These are phyloP conservation scores for Cyclotella atomus DNA, from an alignment of 108 stramenopile genomes.

Conservation along the genomic window DNA sequence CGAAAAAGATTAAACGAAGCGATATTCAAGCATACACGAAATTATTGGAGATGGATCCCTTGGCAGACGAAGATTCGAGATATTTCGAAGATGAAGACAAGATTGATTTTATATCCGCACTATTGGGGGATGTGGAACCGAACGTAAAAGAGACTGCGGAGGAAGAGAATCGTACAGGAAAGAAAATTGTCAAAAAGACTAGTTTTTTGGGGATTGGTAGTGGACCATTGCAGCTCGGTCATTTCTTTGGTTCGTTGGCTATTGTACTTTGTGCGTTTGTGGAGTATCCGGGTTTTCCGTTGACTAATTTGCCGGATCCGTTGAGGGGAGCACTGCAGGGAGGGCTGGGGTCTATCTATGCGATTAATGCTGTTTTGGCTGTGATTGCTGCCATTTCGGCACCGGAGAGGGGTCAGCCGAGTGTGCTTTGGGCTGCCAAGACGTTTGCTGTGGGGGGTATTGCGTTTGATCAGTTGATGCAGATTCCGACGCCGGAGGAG, in stretches of 20 bases:
- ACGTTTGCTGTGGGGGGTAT: conserved; percentile 85
- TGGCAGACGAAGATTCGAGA: conserved; percentile 80
- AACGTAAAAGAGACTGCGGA: conserved; percentile 28
- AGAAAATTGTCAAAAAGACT: conserved; percentile 61
- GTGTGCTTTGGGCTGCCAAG: conserved; percentile 72
- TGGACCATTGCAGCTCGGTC: conserved; percentile 86
- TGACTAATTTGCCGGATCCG: conserved; percentile 86
- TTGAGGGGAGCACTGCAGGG: conserved; percentile 79
- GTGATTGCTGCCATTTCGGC: conserved; percentile 78
- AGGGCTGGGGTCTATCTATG: conserved; percentile 75
- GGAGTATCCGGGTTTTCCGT: conserved; percentile 89
- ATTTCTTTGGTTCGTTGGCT: conserved; percentile 84
- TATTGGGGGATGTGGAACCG: conserved; percentile 70
- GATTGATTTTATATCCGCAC: conserved; percentile 70
- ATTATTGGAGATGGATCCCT: conserved; percentile 77
- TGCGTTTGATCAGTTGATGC: conserved; percentile 87
- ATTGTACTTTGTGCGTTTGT: conserved; percentile 84
- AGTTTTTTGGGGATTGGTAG: conserved; percentile 81
- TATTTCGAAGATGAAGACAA: conserved; percentile 87
- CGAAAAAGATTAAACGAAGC: conserved; percentile 66
- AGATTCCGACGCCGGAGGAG: conserved; percentile 77
- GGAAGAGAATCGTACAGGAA: conserved; percentile 28
- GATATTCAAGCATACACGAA: conserved; percentile 63
- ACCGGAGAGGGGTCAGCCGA: conserved; percentile 69
- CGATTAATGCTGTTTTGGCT: conserved; percentile 74